These are phyloP conservation scores for Primulina huaijiensis DNA, from an alignment of 257 asterid species.

Conservation along the genomic window DNA sequence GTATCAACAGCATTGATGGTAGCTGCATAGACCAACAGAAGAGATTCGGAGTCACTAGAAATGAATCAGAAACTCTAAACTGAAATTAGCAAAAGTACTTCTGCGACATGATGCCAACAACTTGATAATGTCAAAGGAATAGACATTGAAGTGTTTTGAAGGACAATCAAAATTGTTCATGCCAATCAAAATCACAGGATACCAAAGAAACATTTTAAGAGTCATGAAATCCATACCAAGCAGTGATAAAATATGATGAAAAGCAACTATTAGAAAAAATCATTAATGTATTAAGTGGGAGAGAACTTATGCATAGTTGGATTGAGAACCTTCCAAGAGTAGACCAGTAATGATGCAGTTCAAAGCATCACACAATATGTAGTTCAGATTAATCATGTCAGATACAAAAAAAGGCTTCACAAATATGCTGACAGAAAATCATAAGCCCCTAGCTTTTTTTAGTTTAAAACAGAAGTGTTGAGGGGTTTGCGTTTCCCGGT, in stretches of 20 bases:
- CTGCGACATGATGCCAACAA: background rate
- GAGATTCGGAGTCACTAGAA: constrained; percentile 17
- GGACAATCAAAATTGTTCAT: background rate
- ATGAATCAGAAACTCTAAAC: background rate
- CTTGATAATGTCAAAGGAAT: too few species aligned
- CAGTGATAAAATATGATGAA: background rate
- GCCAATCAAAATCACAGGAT: background rate
- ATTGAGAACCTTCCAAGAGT: background rate
- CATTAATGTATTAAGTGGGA: background rate
- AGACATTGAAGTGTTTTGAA: too few species aligned
- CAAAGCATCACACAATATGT: background rate
- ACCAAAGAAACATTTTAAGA: too few species aligned
- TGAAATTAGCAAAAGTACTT: background rate
- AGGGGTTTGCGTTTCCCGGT: too few species aligned
- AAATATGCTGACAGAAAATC: background rate
- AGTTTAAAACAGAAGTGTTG: background rate
- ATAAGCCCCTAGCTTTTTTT: background rate
- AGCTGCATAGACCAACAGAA: constrained; percentile 41
- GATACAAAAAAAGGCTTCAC: too few species aligned
- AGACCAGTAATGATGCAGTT: background rate
- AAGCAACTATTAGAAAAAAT: background rate
- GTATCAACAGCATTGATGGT: constrained; percentile 33
- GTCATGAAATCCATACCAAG: background rate
- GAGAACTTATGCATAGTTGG: background rate
- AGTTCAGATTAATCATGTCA: background rate